Evolutionary conservation across 306 rosid genomes (phyloP).

Genomic region (Mimosa pudica): DNA sequence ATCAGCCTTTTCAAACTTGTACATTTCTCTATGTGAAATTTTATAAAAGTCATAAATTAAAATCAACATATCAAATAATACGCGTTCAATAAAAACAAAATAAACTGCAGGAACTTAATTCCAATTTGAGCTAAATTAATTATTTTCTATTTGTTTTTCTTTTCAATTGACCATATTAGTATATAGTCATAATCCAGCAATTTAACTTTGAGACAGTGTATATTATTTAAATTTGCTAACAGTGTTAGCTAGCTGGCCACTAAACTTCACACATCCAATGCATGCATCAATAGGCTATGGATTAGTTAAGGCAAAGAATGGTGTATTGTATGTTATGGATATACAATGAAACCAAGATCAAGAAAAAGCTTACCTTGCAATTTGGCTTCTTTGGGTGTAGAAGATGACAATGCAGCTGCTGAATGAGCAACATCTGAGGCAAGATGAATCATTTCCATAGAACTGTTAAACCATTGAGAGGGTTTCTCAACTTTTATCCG

Average conservation of each 20-base stretch:
- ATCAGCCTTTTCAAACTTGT: no score
- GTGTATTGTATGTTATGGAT: background rate
- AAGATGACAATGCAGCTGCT: slow-evolving; percentile 49
- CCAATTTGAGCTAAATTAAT: no score
- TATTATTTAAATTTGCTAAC: background rate
- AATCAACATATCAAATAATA: no score
- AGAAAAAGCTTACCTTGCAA: slow-evolving; percentile 39
- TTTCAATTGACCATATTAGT: background rate
- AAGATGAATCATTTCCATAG: slow-evolving; percentile 56
- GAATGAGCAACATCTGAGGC: slow-evolving; percentile 60
- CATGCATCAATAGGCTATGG: background rate
- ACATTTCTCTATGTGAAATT: no score
- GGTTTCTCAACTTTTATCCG: slow-evolving; percentile 70
- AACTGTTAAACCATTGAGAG: slow-evolving; percentile 35
- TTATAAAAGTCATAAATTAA: no score
- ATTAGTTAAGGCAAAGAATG: no score
- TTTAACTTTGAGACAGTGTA: background rate
- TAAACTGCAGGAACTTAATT: no score
- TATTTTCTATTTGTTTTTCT: no score
- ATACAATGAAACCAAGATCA: background rate
- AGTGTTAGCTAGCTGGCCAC: background rate
- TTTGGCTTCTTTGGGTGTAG: slow-evolving; percentile 48
- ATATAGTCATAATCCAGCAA: background rate
- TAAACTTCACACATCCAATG: background rate
- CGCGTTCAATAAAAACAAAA: no score